These are phyloP conservation scores for Stagonosporopsis rhizophila DNA, from an alignment of 2,329 filamentous ascomycete species.

Conservation along the genomic window DNA sequence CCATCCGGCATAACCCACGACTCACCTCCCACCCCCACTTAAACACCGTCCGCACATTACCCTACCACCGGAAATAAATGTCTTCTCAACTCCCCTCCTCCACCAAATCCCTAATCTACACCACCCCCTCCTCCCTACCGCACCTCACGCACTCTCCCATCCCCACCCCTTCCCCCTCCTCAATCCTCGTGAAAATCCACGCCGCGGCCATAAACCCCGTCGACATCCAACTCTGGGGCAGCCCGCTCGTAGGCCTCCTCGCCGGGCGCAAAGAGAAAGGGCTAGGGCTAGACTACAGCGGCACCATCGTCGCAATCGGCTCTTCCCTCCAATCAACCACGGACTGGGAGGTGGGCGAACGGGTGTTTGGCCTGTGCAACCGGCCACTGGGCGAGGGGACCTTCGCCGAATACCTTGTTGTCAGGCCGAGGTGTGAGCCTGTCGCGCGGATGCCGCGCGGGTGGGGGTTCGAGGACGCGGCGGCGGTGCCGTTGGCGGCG, in stretches of 20 bases:
- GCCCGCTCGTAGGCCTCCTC: conserved; percentile 38
- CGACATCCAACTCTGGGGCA: conserved; percentile 48
- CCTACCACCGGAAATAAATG: neutral
- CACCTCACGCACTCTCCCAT: conserved; percentile 32
- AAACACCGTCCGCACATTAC: neutral
- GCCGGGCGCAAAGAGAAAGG: conserved; percentile 41
- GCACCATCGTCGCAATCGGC: conserved; percentile 48
- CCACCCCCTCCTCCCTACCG: conserved; percentile 30
- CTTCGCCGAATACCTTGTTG: conserved; percentile 34
- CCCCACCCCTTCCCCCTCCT: conserved; percentile 19
- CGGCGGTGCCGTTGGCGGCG: conserved; percentile 47
- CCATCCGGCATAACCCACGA: neutral
- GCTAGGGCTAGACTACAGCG: conserved; percentile 56
- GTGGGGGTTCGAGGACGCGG: conserved; percentile 32
- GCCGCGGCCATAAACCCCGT: conserved; percentile 58
- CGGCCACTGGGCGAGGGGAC: conserved; percentile 36
- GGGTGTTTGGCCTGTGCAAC: conserved; percentile 37
- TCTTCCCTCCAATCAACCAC: conserved; percentile 17
- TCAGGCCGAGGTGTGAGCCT: conserved; percentile 27
- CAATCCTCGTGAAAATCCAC: conserved; percentile 51
- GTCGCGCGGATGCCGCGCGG: conserved; percentile 33
- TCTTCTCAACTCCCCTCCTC: conserved; percentile 24
- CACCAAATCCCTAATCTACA: conserved; percentile 39
- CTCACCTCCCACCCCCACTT: neutral
- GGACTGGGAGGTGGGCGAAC: conserved; percentile 33